phyloP scores from a whole-genome alignment of 169 alveolate genomes.

The Theileria annulata region DNA sequence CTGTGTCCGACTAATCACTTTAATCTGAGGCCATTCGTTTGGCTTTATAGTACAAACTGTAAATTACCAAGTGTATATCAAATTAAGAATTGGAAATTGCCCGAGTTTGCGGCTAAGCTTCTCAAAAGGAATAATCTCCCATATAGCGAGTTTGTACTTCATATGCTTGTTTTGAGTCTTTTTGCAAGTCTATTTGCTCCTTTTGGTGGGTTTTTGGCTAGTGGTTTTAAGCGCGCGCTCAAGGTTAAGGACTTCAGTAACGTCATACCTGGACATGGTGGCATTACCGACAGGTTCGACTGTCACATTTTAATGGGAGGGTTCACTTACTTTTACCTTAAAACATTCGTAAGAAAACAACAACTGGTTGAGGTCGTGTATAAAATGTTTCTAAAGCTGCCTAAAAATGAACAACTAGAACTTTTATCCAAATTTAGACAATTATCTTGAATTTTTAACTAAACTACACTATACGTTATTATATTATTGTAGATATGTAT shows the following conservation, averaged over 20 bases:
- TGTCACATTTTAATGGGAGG: slow-evolving; percentile 92
- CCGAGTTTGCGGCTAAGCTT: slow-evolving; percentile 29
- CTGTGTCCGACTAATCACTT: slow-evolving; percentile 88
- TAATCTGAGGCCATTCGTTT: slow-evolving; percentile 84
- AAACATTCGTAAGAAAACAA: slow-evolving; percentile 62
- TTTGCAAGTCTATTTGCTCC: slow-evolving; percentile 98
- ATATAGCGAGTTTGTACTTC: slow-evolving; percentile 73
- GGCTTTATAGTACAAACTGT: slow-evolving; percentile 10
- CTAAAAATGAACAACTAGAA: slow-evolving; percentile 28
- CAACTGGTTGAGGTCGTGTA: slow-evolving; percentile 46
- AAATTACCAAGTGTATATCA: slow-evolving; percentile 29
- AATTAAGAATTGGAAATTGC: slow-evolving; percentile 40
- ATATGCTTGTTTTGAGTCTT: slow-evolving; percentile 90
- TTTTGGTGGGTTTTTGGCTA: slow-evolving; percentile 99
- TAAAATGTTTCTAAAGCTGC: slow-evolving; percentile 38
- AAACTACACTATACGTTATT: background rate
- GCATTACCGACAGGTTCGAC: slow-evolving; percentile 98
- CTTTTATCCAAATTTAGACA: slow-evolving; percentile 42
- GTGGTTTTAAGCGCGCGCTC: slow-evolving; percentile 98
- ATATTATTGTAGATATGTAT: background rate
- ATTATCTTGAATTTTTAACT: background rate
- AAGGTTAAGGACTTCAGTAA: slow-evolving; percentile 97
- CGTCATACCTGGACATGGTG: slow-evolving; percentile 99
- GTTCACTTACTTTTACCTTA: slow-evolving; percentile 82
- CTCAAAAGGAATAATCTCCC: slow-evolving; percentile 1